These are phyloP conservation scores for Sextonia rubra DNA, from an alignment of 164 flowering plant species.

Conservation along the genomic window DNA sequence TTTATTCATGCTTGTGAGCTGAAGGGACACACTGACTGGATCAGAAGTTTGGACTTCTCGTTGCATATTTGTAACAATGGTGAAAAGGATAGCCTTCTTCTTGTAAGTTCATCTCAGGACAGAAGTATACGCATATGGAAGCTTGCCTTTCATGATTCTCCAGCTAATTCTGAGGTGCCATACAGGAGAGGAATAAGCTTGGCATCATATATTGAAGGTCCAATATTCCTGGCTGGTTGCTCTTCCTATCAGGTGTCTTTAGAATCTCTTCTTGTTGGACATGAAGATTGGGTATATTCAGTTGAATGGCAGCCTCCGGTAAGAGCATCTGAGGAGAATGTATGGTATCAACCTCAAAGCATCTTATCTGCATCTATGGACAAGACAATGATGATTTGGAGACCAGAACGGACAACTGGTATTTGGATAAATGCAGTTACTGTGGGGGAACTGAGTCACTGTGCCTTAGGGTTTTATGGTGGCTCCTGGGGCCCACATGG, in stretches of 20 bases:
- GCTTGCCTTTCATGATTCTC: constrained; percentile 33
- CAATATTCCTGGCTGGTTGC: constrained; percentile 56
- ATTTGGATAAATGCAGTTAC: constrained; percentile 96
- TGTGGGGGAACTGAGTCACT: constrained; percentile 95
- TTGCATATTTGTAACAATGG: constrained; percentile 44
- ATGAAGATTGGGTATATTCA: constrained; percentile 99
- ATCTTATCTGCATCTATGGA: constrained; percentile 97
- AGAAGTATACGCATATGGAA: constrained; percentile 95
- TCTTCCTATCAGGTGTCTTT: constrained; percentile 73
- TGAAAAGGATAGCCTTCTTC: constrained; percentile 44
- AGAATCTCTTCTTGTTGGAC: constrained; percentile 92
- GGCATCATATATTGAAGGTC: constrained; percentile 87
- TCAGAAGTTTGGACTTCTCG: constrained; percentile 91
- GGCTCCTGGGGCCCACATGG: constrained; percentile 91
- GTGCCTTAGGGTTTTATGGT: constrained; percentile 96
- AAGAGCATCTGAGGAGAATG: constrained; percentile 28
- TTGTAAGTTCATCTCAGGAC: constrained; percentile 96
- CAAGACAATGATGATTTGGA: constrained; percentile 99
- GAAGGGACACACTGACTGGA: constrained; percentile 97
- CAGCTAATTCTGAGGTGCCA: constrained; percentile 19
- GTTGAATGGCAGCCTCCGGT: constrained; percentile 92
- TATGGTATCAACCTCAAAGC: constrained; percentile 62
- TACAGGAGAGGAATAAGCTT: constrained; percentile 49
- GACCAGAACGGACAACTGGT: constrained; percentile 90
- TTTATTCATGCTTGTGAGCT: constrained; percentile 79